phyloP scores from a whole-genome alignment of 2,329 filamentous ascomycete species.

The Alternaria postmessia region DNA sequence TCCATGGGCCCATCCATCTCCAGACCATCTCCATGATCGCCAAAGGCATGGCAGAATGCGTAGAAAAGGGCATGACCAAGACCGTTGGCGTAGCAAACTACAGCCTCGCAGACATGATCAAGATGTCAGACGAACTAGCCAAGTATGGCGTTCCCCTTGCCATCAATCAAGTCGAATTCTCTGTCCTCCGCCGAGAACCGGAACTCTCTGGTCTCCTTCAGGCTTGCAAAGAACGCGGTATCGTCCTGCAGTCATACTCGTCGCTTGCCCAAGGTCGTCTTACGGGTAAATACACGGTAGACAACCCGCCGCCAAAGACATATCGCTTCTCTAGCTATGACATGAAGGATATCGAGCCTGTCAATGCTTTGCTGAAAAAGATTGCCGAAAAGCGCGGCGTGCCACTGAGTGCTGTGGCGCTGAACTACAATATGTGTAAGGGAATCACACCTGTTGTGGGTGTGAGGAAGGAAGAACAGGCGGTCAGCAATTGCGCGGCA shows the following conservation, averaged over 20 bases:
- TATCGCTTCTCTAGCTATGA: conserved; percentile 55
- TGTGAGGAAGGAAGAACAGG: conserved; percentile 53
- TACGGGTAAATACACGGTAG: conserved; percentile 40
- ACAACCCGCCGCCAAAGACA: conserved; percentile 49
- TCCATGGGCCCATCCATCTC: conserved; percentile 1
- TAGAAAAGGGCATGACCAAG: conserved; percentile 1
- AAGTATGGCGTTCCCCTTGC: conserved; percentile 48
- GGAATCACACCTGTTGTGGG: conserved; percentile 55
- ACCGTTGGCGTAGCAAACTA: conserved; percentile 3
- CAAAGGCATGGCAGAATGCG: conserved; percentile 6
- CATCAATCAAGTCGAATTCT: conserved; percentile 58
- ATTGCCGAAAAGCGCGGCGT: conserved; percentile 50
- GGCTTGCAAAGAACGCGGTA: conserved; percentile 45
- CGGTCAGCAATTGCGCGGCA: conserved; percentile 50
- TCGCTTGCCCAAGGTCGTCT: conserved; percentile 51
- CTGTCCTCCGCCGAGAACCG: conserved; percentile 53
- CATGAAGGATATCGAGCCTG: conserved; percentile 54
- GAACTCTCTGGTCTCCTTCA: conserved; percentile 53
- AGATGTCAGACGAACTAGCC: conserved; percentile 2
- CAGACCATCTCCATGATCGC: conserved; percentile 5
- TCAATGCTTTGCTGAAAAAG: conserved; percentile 46
- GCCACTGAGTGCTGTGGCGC: conserved; percentile 50
- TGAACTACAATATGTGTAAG: conserved; percentile 58
- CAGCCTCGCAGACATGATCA: conserved; percentile 2
- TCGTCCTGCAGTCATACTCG: conserved; percentile 55